Evolutionary conservation across 2,329 filamentous ascomycete genomes (phyloP), one percentile per base, ranked within the genome.

Genomic region (Calonectria montana): DNA sequence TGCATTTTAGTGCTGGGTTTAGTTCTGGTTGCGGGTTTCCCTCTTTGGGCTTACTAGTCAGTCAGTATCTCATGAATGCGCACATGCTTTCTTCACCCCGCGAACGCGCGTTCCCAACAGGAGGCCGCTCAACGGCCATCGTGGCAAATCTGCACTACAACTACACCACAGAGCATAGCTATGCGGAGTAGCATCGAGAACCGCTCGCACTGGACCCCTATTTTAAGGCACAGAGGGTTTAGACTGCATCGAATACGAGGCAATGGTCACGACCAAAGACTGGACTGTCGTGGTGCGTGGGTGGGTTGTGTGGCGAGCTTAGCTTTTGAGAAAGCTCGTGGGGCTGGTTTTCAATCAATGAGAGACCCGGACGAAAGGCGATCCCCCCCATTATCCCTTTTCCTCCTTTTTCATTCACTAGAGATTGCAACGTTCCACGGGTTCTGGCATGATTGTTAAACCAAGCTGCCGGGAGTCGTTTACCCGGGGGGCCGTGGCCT

Each of bases 211-310:
- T 39, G 53, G 61, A 71, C 45, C 53, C 71, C 70, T 67, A 70
- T 66, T 70, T 70, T 72, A 73, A 63, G 65, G 55, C 25, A 35
- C 18, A 16, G 63, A 23, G 57, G 18, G 21, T 29, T 25, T 37
- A 35, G 57, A 31, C 37, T 59, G 31, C 41, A 48, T 31, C 27
- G 48, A 39, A 68, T 70, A 70, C 39, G 65, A 76, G 59, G 35
- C 41, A 69, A 74, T 74, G 37, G 61, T 15, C 67, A 29, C 21
- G 64, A 37, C 35, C 8, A 55, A 59, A 9, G 37, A 31, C 21
- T 66, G 53, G 70, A 39, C 59, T 75, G 75, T 74, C 72, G 74
- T 75, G 39, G 67, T 72, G 70, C 70, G 53, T 55, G 25, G 25
- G 53, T 23, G 23, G 27, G 35, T 57, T n/a, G 27, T 48, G 65